A percentile compares a stretch with the other conserved stretches of the same genome.
Conservation (phyloP, 768 basidiomycete species). For the Psilocybe sp. region DNA sequence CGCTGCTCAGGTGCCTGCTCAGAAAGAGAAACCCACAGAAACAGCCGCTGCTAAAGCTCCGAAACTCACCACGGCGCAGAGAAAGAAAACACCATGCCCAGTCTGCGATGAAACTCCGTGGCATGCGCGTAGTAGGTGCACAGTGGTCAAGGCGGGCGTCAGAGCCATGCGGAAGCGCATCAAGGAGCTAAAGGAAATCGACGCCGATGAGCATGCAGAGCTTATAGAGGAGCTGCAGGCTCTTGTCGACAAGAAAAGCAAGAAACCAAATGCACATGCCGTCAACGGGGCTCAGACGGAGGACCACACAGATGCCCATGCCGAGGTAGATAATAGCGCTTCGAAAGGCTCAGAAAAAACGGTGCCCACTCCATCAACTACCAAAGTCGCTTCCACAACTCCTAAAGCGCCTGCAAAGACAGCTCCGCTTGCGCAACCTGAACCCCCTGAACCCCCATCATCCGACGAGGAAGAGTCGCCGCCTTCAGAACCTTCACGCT, state of each 20-base stretch:
- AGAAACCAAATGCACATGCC: conserved; percentile 14
- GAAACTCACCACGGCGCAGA: neutral
- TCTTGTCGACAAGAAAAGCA: conserved; percentile 25
- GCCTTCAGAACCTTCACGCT: no score
- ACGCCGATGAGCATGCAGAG: conserved; percentile 16
- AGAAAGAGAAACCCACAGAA: no score
- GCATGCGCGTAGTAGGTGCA: conserved; percentile 51
- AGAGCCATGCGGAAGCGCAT: conserved; percentile 44
- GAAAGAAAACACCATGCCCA: conserved; percentile 25
- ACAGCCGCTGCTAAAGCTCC: no score
- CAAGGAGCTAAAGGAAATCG: conserved; percentile 34
- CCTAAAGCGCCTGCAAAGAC: conserved; percentile 2
- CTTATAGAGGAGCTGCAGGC: conserved; percentile 41
- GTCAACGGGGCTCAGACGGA: conserved; percentile 1
- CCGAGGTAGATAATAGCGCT: neutral
- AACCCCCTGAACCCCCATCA: neutral
- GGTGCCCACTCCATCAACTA: neutral
- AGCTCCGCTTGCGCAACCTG: neutral
- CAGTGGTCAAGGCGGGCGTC: conserved; percentile 41
- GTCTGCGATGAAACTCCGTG: conserved; percentile 42
- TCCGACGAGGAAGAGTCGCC: neutral
- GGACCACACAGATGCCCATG: conserved; percentile 1
- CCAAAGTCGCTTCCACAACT: conserved; percentile 3
- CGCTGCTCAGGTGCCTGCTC: no score
- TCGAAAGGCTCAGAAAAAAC: neutral